These are phyloP conservation scores for Amoebophrya sp. DNA, from an alignment of 169 alveolate genomes.

Conservation along the genomic window DNA sequence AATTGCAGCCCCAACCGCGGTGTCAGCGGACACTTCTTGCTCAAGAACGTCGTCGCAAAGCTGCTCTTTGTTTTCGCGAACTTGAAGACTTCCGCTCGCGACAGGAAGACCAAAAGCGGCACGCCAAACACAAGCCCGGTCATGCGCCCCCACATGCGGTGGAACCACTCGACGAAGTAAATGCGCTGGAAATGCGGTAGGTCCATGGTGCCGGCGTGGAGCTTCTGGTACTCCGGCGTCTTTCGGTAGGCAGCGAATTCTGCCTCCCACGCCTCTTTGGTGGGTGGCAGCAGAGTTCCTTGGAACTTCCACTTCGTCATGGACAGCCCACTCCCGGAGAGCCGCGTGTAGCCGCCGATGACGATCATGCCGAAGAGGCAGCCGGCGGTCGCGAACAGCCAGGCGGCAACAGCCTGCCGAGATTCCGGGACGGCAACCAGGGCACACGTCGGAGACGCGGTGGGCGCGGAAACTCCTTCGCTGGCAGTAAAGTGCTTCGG, in stretches of 20 bases:
- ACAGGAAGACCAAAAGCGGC: neutral
- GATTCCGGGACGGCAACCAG: neutral
- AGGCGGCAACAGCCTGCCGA: neutral
- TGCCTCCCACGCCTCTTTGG: neutral
- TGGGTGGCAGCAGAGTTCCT: constrained; percentile 18
- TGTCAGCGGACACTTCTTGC: too few species aligned
- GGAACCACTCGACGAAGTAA: constrained; percentile 69
- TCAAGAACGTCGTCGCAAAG: too few species aligned
- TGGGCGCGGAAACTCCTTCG: too few species aligned
- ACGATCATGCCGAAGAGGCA: constrained; percentile 44
- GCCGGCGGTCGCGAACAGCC: constrained; percentile 11
- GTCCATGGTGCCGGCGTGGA: constrained; percentile 38
- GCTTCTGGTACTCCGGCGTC: constrained; percentile 11
- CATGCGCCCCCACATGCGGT: constrained; percentile 60
- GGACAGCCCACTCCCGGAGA: constrained; percentile 68
- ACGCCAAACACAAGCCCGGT: constrained; percentile 37
- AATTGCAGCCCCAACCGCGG: neutral
- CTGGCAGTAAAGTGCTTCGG: too few species aligned
- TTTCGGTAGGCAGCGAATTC: neutral
- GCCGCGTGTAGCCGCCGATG: constrained; percentile 72
- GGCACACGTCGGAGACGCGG: too few species aligned
- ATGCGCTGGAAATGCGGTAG: constrained; percentile 61
- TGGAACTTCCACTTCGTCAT: constrained; percentile 71
- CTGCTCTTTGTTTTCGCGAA: too few species aligned
- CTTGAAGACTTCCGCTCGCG: too few species aligned